These are phyloP conservation scores for Hondaea fermentalgiana DNA, from an alignment of 108 stramenopile species.

Conservation along the genomic window DNA sequence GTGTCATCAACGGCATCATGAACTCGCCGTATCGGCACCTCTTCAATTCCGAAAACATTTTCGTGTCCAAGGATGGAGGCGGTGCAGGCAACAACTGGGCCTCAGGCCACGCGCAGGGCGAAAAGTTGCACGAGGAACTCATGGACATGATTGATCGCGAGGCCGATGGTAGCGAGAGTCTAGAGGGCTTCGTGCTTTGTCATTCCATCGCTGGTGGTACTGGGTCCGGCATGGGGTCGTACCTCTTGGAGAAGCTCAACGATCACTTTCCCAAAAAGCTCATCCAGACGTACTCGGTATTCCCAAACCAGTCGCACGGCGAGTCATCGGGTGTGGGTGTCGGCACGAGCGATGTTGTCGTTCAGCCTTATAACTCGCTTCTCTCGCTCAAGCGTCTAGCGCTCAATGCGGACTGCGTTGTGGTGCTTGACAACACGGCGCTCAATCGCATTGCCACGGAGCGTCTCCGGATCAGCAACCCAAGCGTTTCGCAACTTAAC, in stretches of 20 bases:
- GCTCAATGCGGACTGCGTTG: slow-evolving; percentile 94
- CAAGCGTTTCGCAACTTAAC: slow-evolving; percentile 92
- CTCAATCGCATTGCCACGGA: slow-evolving; percentile 90
- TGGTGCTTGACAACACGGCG: slow-evolving; percentile 89
- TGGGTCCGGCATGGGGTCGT: slow-evolving; percentile 90
- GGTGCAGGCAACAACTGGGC: slow-evolving; percentile 99
- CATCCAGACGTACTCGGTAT: slow-evolving; percentile 94
- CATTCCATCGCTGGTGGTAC: slow-evolving; percentile 98
- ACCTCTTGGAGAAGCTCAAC: slow-evolving; percentile 85
- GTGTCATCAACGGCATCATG: slow-evolving; percentile 84
- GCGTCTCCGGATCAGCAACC: slow-evolving; percentile 76
- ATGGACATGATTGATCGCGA: slow-evolving; percentile 99
- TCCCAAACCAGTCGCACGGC: slow-evolving; percentile 84
- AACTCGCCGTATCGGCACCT: slow-evolving; percentile 51
- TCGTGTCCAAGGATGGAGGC: slow-evolving; percentile 86
- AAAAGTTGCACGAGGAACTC: slow-evolving; percentile 79
- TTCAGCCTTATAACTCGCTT: slow-evolving; percentile 96
- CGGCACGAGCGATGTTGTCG: slow-evolving; percentile 75
- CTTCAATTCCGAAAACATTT: slow-evolving; percentile 94
- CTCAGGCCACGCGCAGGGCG: slow-evolving; percentile 76
- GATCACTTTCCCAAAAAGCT: slow-evolving; percentile 99
- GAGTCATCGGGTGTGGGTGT: slow-evolving; percentile 32
- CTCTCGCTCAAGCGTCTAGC: slow-evolving; percentile 88
- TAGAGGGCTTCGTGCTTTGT: slow-evolving; percentile 94
- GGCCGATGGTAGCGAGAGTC: slow-evolving; percentile 82